Evolutionary conservation across 2,329 filamentous ascomycete species (phyloP).

Genomic region (Orbilia oligospora): DNA sequence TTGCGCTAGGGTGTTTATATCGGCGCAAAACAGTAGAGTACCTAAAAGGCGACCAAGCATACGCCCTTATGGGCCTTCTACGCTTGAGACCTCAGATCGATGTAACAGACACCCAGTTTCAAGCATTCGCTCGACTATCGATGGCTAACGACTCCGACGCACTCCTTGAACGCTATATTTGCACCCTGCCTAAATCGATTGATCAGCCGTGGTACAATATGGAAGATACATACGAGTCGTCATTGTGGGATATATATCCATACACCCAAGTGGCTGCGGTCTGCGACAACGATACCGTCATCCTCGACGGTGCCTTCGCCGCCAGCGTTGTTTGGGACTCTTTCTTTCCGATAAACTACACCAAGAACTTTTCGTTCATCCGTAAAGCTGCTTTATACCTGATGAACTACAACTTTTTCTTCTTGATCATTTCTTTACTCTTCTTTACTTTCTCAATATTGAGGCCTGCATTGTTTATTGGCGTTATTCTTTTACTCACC

Average conservation of each 20-base stretch:
- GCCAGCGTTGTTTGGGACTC: slow-evolving; percentile 66
- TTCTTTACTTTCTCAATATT: neutral
- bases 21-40: slow-evolving; percentile 1
- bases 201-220: slow-evolving; percentile 65
- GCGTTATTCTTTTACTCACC: neutral
- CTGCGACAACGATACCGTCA: slow-evolving; percentile 66
- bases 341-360: slow-evolving; percentile 63
- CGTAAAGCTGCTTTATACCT: neutral
- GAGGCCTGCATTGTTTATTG: neutral
- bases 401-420: slow-evolving; percentile 4
- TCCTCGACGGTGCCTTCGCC: slow-evolving; percentile 66
- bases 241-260: slow-evolving; percentile 66
- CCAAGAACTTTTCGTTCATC: neutral
- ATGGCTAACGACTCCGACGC: slow-evolving; percentile 66
- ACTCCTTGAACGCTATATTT: slow-evolving; percentile 65
- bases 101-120: slow-evolving; percentile 66
- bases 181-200: neutral
- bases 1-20: slow-evolving; percentile 65
- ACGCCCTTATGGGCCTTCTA: slow-evolving; percentile 67
- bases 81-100: slow-evolving; percentile 66
- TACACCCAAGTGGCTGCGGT: slow-evolving; percentile 66
- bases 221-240: slow-evolving; percentile 65
- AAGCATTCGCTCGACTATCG: slow-evolving; percentile 66
- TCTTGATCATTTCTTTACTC: neutral
- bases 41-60: slow-evolving; percentile 65